These are phyloP conservation scores for Adansonia rubrostipa DNA, from an alignment of 441 rosid species.

Conservation along the genomic window DNA sequence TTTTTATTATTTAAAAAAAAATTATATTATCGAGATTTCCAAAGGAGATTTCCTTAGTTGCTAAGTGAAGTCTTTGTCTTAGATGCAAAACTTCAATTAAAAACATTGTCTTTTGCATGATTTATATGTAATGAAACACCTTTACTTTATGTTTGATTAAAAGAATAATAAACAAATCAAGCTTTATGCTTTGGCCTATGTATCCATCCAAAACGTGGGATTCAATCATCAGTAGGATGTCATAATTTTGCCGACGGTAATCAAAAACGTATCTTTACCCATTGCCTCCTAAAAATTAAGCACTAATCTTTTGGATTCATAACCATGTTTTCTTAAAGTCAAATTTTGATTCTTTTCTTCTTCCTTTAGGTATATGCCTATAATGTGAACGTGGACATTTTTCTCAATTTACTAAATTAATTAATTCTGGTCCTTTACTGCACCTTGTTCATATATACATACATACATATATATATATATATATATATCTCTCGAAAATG, in stretches of 20 bases:
- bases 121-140: too few relatives aligned
- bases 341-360: conserved; percentile 26
- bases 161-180: not conserved
- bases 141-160: too few relatives aligned
- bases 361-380: conserved; percentile 12
- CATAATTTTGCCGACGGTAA: conserved; percentile 21
- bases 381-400: conserved; percentile 16
- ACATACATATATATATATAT: too few relatives aligned
- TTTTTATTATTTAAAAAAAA: too few relatives aligned
- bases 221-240: conserved; percentile 20
- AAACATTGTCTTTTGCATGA: too few relatives aligned
- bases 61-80: too few relatives aligned
- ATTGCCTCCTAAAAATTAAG: conserved; percentile 30
- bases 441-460: not conserved
- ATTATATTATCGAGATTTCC: too few relatives aligned
- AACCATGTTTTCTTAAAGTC: conserved; percentile 30
- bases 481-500: too few relatives aligned
- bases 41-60: too few relatives aligned
- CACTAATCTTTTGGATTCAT: conserved; percentile 31
- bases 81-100: too few relatives aligned
- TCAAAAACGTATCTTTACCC: conserved; percentile 21
- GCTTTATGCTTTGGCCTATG: too few relatives aligned
- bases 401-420: not conserved
- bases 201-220: not conserved
- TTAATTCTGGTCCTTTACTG: not conserved